Percentiles rank a stretch among this genome's conserved stretches.
Evolutionary conservation across 129 eudicot species (phyloP).

Genomic region (sunflower (Helianthus annuus)): DNA sequence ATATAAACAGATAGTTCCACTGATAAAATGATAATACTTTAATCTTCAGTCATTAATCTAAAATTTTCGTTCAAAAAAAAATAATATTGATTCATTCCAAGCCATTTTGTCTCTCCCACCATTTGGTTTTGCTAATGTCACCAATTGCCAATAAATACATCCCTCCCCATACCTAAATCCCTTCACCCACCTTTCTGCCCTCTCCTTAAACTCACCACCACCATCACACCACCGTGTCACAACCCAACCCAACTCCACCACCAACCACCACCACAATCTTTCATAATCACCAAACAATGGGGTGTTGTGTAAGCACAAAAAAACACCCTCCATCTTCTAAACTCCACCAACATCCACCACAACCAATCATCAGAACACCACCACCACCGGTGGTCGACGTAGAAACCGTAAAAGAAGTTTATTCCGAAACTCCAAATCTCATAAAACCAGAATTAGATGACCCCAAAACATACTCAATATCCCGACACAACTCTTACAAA

Average conservation of each 20-base stretch:
- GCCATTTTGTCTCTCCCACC: not conserved
- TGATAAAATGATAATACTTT: no score
- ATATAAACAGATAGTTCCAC: no score
- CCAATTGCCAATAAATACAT: conserved; percentile 33
- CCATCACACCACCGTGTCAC: conserved; percentile 1
- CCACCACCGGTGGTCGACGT: conserved; percentile 40
- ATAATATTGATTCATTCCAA: not conserved
- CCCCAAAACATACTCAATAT: conserved; percentile 5
- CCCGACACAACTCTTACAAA: conserved; percentile 5
- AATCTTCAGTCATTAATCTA: no score
- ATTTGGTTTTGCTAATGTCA: conserved; percentile 13
- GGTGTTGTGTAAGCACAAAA: conserved; percentile 48
- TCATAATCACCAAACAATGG: conserved; percentile 32
- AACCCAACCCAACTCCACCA: not conserved
- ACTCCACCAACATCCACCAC: conserved; percentile 21
- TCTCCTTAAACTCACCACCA: conserved; percentile 23
- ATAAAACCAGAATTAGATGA: conserved; percentile 6
- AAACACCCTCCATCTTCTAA: conserved; percentile 20
- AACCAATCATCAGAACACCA: conserved; percentile 28
- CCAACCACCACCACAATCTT: not conserved
- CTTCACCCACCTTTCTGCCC: conserved; percentile 34
- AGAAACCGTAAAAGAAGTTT: conserved; percentile 70
- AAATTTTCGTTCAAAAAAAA: no score
- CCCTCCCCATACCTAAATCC: conserved; percentile 29
- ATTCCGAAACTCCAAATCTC: conserved; percentile 44